Evolutionary conservation across 1,139 yeast genomes (phyloP), one percentile per base, ranked within the genome.

Genomic region (Saccharomyces hybrid): DNA sequence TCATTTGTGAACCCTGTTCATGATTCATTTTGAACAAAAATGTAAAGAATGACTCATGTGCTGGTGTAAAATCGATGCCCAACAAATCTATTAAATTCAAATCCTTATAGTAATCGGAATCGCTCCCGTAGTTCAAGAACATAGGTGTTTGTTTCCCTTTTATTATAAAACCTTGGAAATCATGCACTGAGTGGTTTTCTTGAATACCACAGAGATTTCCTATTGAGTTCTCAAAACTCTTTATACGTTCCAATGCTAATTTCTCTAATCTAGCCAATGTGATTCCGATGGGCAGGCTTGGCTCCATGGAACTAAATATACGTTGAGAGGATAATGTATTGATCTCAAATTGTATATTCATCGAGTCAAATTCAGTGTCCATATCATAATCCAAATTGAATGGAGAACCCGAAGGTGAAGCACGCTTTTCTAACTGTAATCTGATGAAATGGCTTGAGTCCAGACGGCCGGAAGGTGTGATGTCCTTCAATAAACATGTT

Each of bases 31-130:
- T 60, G 49, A 68, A 60, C 62, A 66, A 56, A 6, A 66, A 46
- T 2, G 65, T 59, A 49, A 67, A 65, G 25, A 54, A 56, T n/a
- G 60, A 49, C 2, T 28, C n/a, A 8, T 53, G 57, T 1, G 55
- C 46, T 3, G 71, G 71, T 4, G 62, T 55, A 41, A 67, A 61
- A 55, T 67, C 70, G 14, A 63, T 52, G 1, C 64, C 63, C 31
- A 67, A 42, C 6, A 64, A 31, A 34, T 66, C 64, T 14, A 54
- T 27, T 11, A 67, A 44, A 11, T 61, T 54, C 41, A 55, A 42
- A 47, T 61, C 66, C 50, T 56, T 52, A 51, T 54, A 59, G 4
- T 53, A 51, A 30, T 59, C 58, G 0, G 53, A 50, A 20, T 51
- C 41, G 46, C 48, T 41, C 34, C 52, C 23, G 11, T 50, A 42